phyloP scores from a whole-genome alignment of 192 early-diverging fungal species.

The Backusella circina region DNA sequence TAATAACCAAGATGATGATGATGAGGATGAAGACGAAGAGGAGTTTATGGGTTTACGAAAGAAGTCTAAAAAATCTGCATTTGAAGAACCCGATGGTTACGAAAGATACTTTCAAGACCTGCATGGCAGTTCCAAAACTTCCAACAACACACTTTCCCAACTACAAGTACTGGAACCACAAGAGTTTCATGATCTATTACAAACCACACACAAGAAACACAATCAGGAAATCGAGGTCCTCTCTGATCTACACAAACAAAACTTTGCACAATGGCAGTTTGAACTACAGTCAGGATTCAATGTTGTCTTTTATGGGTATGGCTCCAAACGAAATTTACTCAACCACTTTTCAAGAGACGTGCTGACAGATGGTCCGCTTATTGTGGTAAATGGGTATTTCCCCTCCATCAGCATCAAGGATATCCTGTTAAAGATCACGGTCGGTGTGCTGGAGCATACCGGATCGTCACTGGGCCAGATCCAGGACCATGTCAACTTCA shows the following conservation, averaged over 20 bases:
- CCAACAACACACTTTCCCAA: constrained; percentile 83
- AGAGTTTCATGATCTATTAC: constrained; percentile 57
- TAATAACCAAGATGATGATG: constrained; percentile 21
- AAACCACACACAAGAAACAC: constrained; percentile 57
- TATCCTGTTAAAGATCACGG: constrained; percentile 61
- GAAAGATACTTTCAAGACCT: constrained; percentile 81
- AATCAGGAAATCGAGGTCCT: constrained; percentile 53
- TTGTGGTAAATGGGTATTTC: constrained; percentile 86
- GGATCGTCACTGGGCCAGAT: constrained; percentile 44
- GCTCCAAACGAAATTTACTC: constrained; percentile 85
- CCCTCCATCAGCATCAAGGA: constrained; percentile 71
- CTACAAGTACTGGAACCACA: constrained; percentile 71
- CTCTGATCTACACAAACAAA: constrained; percentile 47
- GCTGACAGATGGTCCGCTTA: constrained; percentile 55
- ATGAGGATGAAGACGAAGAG: constrained; percentile 33
- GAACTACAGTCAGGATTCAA: constrained; percentile 83
- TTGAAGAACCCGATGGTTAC: constrained; percentile 40
- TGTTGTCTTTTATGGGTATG: constrained; percentile 89
- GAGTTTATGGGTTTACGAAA: constrained; percentile 10
- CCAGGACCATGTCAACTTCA: constrained; percentile 63
- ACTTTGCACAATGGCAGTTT: constrained; percentile 88
- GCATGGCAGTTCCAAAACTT: constrained; percentile 58
- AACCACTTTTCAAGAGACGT: constrained; percentile 63
- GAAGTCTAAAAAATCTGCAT: constrained; percentile 11
- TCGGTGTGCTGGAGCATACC: constrained; percentile 29